Evolutionary conservation across 108 stramenopile genomes (phyloP).

Genomic region (Pinguiococcus pyrenoidosus): DNA sequence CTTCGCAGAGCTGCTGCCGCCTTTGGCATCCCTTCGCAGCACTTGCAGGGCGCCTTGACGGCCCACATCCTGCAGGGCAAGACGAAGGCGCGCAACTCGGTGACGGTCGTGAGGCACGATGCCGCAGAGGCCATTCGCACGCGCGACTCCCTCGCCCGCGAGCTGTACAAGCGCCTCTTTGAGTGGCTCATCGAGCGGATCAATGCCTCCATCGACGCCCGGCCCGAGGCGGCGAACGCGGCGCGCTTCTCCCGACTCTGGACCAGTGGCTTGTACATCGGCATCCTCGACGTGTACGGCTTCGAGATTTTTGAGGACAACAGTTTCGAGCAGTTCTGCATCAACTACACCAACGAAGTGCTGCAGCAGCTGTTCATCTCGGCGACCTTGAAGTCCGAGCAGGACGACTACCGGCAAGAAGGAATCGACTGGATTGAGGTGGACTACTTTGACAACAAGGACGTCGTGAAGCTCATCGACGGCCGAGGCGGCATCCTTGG

Average conservation of each 20-base stretch:
- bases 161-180: conserved; percentile 72
- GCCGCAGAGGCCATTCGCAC: conserved; percentile 63
- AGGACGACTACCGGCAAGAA: conserved; percentile 43
- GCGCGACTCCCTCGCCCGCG: conserved; percentile 80
- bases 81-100: conserved; percentile 60
- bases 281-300: conserved; percentile 38
- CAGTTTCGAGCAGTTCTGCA: too few species aligned
- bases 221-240: neutral
- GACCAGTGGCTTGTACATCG: conserved; percentile 1
- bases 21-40: too few species aligned
- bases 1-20: too few species aligned
- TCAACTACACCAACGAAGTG: conserved; percentile 42
- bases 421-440: conserved; percentile 34
- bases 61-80: too few species aligned
- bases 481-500: conserved; percentile 24
- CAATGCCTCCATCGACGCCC: conserved; percentile 44
- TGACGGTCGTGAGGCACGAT: conserved; percentile 49
- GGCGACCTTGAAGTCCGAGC: conserved; percentile 39
- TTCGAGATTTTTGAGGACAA: conserved; percentile 38
- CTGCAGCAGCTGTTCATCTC: too few species aligned
- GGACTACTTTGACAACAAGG: conserved; percentile 44
- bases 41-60: too few species aligned
- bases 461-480: conserved; percentile 39
- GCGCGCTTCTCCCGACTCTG: neutral
- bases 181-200: conserved; percentile 71